These are phyloP conservation scores for Paracamarosporium sp. DNA, from an alignment of 2,329 filamentous ascomycete genomes.

Conservation along the genomic window DNA sequence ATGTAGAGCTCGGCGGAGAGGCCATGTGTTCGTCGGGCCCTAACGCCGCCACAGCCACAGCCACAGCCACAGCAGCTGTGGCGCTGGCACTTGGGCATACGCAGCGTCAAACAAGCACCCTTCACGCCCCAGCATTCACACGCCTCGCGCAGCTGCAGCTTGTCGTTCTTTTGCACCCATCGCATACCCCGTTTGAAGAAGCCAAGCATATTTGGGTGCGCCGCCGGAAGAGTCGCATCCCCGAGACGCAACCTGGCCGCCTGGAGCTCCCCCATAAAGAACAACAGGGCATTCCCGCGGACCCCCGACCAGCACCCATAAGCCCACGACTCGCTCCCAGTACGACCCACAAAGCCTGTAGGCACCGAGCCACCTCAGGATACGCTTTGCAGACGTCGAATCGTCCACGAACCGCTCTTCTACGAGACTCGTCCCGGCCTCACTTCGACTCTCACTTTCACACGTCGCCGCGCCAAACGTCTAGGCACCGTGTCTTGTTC, in stretches of 20 bases:
- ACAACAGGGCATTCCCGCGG: conserved; percentile 20
- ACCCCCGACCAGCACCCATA: conserved; percentile 24
- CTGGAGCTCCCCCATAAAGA: conserved; percentile 15
- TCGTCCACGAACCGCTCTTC: not conserved
- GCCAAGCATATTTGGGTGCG: not conserved
- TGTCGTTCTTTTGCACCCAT: not conserved
- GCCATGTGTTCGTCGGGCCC: conserved; percentile 33
- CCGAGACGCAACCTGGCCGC: conserved; percentile 18
- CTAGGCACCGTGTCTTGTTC: not conserved
- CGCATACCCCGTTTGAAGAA: not conserved
- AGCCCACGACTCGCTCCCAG: conserved; percentile 5
- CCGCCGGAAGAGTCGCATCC: not conserved
- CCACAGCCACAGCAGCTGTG: conserved; percentile 12
- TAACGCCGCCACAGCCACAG: conserved; percentile 3
- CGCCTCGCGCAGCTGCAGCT: not conserved
- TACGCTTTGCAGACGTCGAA: not conserved
- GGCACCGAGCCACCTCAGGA: not conserved
- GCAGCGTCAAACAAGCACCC: not conserved
- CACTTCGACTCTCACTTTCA: not conserved
- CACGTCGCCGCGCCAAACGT: not conserved
- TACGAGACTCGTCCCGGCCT: not conserved
- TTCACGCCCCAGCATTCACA: not conserved
- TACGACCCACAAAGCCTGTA: not conserved
- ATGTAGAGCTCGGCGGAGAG: conserved; percentile 13
- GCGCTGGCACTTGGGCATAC: not conserved